These are phyloP conservation scores for Diaporthe sp. DNA, from an alignment of 2,329 filamentous ascomycete species.

Conservation along the genomic window DNA sequence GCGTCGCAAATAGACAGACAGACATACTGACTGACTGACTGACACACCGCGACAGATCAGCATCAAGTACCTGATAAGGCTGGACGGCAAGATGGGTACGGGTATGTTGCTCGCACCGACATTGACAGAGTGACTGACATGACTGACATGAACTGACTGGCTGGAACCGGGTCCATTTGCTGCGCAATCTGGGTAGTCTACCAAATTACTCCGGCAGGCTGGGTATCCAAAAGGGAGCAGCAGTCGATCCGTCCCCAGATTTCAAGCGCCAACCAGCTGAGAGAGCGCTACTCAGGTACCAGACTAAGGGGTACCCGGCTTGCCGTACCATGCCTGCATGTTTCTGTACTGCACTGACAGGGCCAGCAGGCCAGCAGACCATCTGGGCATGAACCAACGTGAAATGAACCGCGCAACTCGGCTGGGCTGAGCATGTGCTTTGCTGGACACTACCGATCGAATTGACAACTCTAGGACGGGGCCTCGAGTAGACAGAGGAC, in stretches of 20 bases:
- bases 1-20: neutral
- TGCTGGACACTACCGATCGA: neutral
- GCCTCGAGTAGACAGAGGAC: neutral
- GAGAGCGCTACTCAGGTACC: conserved; percentile 24
- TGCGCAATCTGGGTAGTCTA: neutral
- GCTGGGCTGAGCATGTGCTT: neutral
- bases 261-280: conserved; percentile 29
- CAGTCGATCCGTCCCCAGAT: conserved; percentile 28
- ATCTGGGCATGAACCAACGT: conserved; percentile 16
- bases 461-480: neutral
- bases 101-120: neutral
- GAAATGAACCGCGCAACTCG: conserved; percentile 10
- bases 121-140: neutral
- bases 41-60: neutral
- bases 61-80: neutral
- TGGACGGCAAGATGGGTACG: neutral
- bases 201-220: conserved; percentile 24
- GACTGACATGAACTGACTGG: neutral
- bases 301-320: conserved; percentile 25
- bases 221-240: conserved; percentile 6
- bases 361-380: conserved; percentile 19
- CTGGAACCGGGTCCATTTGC: neutral
- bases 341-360: conserved; percentile 18
- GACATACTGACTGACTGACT: too few relatives aligned
- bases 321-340: conserved; percentile 26